A percentile compares a stretch with the other conserved stretches of the same genome.
phyloP scores from a whole-genome alignment of 1,139 yeast genomes.

The Geotrichum carabidarum region DNA sequence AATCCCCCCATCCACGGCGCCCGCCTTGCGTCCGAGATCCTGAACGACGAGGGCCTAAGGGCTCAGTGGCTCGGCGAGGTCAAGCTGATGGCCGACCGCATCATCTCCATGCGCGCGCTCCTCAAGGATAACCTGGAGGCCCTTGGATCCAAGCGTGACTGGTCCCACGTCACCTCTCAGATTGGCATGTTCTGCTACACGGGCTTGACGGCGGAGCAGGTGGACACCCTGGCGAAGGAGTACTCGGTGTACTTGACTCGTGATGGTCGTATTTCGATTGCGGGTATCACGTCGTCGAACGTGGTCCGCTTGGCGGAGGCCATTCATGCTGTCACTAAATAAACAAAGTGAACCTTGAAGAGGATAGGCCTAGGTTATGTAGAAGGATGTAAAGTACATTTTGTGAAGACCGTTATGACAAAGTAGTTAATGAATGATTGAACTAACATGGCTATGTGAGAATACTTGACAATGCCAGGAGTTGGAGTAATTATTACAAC shows the following conservation, averaged over 20 bases:
- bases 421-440: not conserved
- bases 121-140: constrained; percentile 58
- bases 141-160: constrained; percentile 76
- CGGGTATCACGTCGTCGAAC: constrained; percentile 82
- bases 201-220: constrained; percentile 77
- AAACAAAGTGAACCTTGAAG: constrained; percentile 2
- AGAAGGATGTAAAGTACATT: no score
- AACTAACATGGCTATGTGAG: not conserved
- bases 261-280: constrained; percentile 86
- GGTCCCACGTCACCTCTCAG: constrained; percentile 91
- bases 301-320: constrained; percentile 76
- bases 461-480: no score
- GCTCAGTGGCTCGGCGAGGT: constrained; percentile 83
- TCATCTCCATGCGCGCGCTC: constrained; percentile 65
- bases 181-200: constrained; percentile 97
- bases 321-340: constrained; percentile 44
- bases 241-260: constrained; percentile 71
- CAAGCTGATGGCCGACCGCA: constrained; percentile 82
- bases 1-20: constrained; percentile 97
- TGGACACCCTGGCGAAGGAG: constrained; percentile 64
- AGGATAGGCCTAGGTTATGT: not conserved
- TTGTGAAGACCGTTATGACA: not conserved
- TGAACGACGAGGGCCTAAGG: constrained; percentile 59
- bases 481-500: no score
- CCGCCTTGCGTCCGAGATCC: constrained; percentile 75